A percentile compares a stretch with the other conserved stretches of the same genome.
Evolutionary conservation across 1,284 basidiomycete genomes (phyloP).

Genomic region (Moesziomyces aphidis): DNA sequence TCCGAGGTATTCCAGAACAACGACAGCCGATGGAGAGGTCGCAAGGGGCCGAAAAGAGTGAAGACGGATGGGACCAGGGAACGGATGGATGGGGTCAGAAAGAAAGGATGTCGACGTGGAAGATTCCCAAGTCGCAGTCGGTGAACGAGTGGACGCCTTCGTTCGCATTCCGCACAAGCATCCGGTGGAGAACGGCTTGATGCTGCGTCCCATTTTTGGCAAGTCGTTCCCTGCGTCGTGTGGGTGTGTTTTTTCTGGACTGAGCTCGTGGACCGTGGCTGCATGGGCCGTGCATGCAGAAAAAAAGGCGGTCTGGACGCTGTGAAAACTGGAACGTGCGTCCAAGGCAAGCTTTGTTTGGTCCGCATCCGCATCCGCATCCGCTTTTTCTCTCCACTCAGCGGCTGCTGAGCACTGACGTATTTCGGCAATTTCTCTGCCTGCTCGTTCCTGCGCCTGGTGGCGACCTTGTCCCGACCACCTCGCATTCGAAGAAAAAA

Average conservation of each 20-base stretch:
- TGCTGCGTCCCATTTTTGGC: too few species aligned
- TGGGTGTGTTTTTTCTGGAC: neutral
- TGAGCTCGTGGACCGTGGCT: neutral
- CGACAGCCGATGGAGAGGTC: neutral
- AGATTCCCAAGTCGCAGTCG: neutral
- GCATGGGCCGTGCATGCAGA: neutral
- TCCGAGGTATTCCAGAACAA: too few species aligned
- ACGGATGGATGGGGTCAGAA: too few species aligned
- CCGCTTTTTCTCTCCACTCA: conserved; percentile 1
- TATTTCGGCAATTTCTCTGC: neutral
- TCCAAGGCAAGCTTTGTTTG: conserved; percentile 33
- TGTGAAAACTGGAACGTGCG: conserved; percentile 38
- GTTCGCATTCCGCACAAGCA: too few species aligned
- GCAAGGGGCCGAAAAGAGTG: neutral
- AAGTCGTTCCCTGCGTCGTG: neutral
- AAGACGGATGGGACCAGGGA: neutral
- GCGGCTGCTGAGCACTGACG: neutral
- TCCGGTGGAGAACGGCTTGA: neutral
- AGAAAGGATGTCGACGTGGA: neutral
- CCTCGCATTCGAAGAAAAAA: too few species aligned
- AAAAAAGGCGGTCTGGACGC: neutral
- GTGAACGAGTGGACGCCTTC: neutral
- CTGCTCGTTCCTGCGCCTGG: neutral
- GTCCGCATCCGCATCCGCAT: conserved; percentile 27
- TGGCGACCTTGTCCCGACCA: too few species aligned